phyloP scores from a whole-genome alignment of 2,329 filamentous ascomycete genomes.

The Penicillium sp. region DNA sequence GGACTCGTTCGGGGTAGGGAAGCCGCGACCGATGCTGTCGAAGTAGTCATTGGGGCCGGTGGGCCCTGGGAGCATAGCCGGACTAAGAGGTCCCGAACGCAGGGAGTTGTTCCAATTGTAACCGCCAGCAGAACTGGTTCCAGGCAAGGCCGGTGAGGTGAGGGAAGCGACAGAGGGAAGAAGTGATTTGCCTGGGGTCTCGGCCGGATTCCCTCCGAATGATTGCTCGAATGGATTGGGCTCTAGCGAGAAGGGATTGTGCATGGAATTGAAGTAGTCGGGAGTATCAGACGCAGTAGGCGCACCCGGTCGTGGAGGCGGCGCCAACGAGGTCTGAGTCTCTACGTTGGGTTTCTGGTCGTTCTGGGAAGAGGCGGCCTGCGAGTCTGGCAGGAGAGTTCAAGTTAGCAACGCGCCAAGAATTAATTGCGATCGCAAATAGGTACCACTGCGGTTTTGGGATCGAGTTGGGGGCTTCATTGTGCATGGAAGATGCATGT shows the following conservation, averaged over 20 bases:
- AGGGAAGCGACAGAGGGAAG: slow-evolving; percentile 86
- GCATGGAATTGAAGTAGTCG: slow-evolving; percentile 66
- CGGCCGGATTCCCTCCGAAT: slow-evolving; percentile 64
- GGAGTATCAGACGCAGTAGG: slow-evolving; percentile 57
- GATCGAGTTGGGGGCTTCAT: slow-evolving; percentile 20
- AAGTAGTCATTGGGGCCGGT: slow-evolving; percentile 78
- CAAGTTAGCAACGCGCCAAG: slow-evolving; percentile 22
- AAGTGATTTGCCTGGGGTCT: slow-evolving; percentile 78
- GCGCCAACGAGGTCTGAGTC: slow-evolving; percentile 63
- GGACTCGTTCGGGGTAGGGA: slow-evolving; percentile 95
- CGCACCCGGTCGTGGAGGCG: slow-evolving; percentile 59
- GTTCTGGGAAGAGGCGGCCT: slow-evolving; percentile 32
- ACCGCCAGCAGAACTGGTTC: slow-evolving; percentile 64
- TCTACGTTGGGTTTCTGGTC: slow-evolving; percentile 52
- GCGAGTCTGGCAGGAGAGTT: slow-evolving; percentile 25
- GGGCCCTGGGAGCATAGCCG: slow-evolving; percentile 91
- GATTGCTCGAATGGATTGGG: slow-evolving; percentile 97
- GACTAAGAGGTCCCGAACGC: slow-evolving; percentile 87
- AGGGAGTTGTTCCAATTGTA: slow-evolving; percentile 85
- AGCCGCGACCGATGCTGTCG: slow-evolving; percentile 77
- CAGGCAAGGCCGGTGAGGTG: slow-evolving; percentile 83
- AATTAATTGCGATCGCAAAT: slow-evolving; percentile 17
- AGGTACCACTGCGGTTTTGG: slow-evolving; percentile 20
- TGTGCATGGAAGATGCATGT: slow-evolving; percentile 13
- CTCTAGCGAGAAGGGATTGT: slow-evolving; percentile 60